Conservation (phyloP, 768 basidiomycete genomes). For the Aureoboletus auriporus region DNA sequence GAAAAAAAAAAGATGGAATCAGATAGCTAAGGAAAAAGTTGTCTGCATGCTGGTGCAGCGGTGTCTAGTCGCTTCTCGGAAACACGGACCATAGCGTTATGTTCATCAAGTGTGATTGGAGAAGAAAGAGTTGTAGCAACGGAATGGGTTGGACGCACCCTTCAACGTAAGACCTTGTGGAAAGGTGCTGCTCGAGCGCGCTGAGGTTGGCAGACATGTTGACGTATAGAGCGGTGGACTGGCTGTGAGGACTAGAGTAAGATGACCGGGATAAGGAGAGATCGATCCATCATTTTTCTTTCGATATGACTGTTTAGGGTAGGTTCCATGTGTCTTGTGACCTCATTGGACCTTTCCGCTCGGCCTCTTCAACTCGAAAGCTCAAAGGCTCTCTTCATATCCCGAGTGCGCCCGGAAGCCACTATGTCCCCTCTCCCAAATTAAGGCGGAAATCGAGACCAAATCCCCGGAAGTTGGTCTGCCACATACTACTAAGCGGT, state of each 20-base stretch:
- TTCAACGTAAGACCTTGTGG: slow-evolving; percentile 84
- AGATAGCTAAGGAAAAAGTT: slow-evolving; percentile 68
- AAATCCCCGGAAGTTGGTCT: not conserved
- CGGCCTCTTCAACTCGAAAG: not conserved
- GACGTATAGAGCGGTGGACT: slow-evolving; percentile 7
- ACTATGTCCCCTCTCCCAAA: too few relatives aligned
- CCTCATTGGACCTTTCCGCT: not conserved
- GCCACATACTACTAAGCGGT: not conserved
- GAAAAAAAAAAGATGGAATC: slow-evolving; percentile 35
- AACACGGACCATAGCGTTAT: slow-evolving; percentile 92
- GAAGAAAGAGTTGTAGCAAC: slow-evolving; percentile 7
- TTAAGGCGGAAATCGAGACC: not conserved
- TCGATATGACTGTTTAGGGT: slow-evolving; percentile 30
- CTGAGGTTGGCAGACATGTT: slow-evolving; percentile 64
- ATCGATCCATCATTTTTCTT: slow-evolving; percentile 21
- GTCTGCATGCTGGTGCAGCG: slow-evolving; percentile 76
- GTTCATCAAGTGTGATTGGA: slow-evolving; percentile 52
- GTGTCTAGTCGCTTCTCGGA: slow-evolving; percentile 93
- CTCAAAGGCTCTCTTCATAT: not conserved
- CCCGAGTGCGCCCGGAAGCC: too few relatives aligned
- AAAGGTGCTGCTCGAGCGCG: slow-evolving; percentile 84
- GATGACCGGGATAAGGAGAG: slow-evolving; percentile 28
- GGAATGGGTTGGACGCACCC: slow-evolving; percentile 58
- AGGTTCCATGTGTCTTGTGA: slow-evolving; percentile 14
- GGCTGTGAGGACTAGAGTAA: slow-evolving; percentile 5